Evolutionary conservation across 257 asterid species (phyloP), one percentile per base, ranked within the genome.

Genomic region (Vinca minor): DNA sequence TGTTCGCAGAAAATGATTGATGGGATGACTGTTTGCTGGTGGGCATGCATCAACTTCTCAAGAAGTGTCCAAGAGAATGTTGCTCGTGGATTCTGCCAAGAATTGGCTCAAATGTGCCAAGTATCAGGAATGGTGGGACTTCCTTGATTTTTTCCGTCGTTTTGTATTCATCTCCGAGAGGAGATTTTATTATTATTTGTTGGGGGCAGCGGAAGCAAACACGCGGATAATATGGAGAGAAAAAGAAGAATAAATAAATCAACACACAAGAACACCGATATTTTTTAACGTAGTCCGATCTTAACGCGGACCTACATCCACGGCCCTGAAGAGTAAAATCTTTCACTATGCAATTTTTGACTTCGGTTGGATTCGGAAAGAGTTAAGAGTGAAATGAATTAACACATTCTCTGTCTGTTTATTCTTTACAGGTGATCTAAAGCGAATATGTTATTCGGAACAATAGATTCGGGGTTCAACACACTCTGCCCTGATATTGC

Each of bases 21-120:
- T 39, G 99, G 99, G 41, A 94, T 94, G 99, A 94, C 85, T 10
- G 99, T 94, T 28, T 78, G 76, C 79, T 92, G 92, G 6, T 94
- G 99, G 99, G 96, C 99, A 4, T 94, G 99, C 67, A 84, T 94
- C 72, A 94, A 90, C 87, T 94, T 94, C 82, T 94, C 99, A 21
- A 73, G 99, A 53, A 81, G 95, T 13, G 96, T 94, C 52, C 99
- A 94, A 84, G 99, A 94, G 57, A 86, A 82, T 59, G 89, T 94
- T 70, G 99, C 95, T 72, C 95, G 95, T 62, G 99, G 97, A 46
- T 94, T 94, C 75, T 94, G 96, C 53, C 90, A 45, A 11, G 97
- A 94, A 78, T 80, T 94, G 46, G 95, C 99, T 42, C 95, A 84
- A 77, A 94, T 94, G 97, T 94, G 99, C 74, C 95, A 90, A 86